Percentiles rank a stretch among this genome's conserved stretches.
These are phyloP conservation scores for Plenodomus lindquistii DNA, from an alignment of 2,329 filamentous ascomycete species.

Conservation along the genomic window DNA sequence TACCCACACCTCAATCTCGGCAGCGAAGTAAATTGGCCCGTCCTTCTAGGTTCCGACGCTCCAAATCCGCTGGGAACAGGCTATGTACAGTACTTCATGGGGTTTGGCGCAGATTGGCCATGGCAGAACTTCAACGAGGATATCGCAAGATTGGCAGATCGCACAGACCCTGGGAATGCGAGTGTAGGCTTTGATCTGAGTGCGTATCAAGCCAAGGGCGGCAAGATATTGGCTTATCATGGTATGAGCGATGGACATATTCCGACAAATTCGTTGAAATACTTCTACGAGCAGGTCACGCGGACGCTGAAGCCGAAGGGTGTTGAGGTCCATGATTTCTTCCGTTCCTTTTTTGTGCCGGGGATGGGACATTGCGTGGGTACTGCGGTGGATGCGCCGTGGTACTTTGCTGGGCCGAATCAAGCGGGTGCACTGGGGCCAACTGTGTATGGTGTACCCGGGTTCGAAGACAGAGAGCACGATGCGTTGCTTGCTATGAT, in stretches of 20 bases:
- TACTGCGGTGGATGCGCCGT: slow-evolving; percentile 48
- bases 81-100: slow-evolving; percentile 50
- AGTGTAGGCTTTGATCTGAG: slow-evolving; percentile 55
- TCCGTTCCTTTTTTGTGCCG: slow-evolving; percentile 50
- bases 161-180: slow-evolving; percentile 53
- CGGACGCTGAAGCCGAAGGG: slow-evolving; percentile 40
- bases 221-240: slow-evolving; percentile 50
- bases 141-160: slow-evolving; percentile 46
- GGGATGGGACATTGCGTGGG: slow-evolving; percentile 51
- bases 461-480: slow-evolving; percentile 42
- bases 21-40: slow-evolving; percentile 37
- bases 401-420: slow-evolving; percentile 50
- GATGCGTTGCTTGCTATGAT: slow-evolving; percentile 54
- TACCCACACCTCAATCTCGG: slow-evolving; percentile 48
- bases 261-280: slow-evolving; percentile 54
- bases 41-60: slow-evolving; percentile 42
- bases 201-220: slow-evolving; percentile 48
- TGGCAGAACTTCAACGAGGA: slow-evolving; percentile 46
- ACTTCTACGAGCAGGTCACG: slow-evolving; percentile 56
- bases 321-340: slow-evolving; percentile 46
- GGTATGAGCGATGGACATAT: slow-evolving; percentile 54
- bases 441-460: slow-evolving; percentile 29
- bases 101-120: slow-evolving; percentile 44
- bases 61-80: slow-evolving; percentile 44
- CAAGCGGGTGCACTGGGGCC: slow-evolving; percentile 15